These are phyloP conservation scores for Nicotiana tomentosiformis DNA, from an alignment of 257 asterid genomes.

Conservation along the genomic window DNA sequence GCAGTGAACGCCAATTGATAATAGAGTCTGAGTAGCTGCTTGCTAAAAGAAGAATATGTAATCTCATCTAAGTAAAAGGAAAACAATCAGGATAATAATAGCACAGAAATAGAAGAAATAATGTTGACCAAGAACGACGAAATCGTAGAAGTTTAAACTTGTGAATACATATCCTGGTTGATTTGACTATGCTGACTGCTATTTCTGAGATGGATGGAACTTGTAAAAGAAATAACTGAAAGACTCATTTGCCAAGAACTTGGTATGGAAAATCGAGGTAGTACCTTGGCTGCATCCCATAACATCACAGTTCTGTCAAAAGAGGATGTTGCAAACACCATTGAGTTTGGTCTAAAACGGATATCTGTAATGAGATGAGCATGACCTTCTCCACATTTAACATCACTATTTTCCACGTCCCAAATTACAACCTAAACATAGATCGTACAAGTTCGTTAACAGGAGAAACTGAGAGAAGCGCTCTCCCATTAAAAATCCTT, in stretches of 20 bases:
- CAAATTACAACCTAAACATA: constrained; percentile 30
- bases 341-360: constrained; percentile 37
- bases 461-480: not conserved
- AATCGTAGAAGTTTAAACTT: not conserved
- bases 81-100: not conserved
- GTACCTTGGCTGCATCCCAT: constrained; percentile 44
- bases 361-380: constrained; percentile 35
- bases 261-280: not conserved
- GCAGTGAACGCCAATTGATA: not conserved
- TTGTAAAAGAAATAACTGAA: not conserved
- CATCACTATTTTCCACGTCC: constrained; percentile 15
- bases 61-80: not conserved
- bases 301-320: constrained; percentile 36
- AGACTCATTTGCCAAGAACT: not conserved
- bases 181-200: not conserved
- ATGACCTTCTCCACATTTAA: constrained; percentile 18
- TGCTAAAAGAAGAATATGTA: not conserved
- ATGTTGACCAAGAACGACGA: not conserved
- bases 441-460: not conserved
- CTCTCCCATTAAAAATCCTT: not conserved
- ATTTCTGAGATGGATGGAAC: not conserved
- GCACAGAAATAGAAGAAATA: not conserved
- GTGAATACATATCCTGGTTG: not conserved
- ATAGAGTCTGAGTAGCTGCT: not conserved
- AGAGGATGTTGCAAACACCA: constrained; percentile 43